phyloP scores from a whole-genome alignment of 2,329 filamentous ascomycete species.

The Fusarium haematococcum region DNA sequence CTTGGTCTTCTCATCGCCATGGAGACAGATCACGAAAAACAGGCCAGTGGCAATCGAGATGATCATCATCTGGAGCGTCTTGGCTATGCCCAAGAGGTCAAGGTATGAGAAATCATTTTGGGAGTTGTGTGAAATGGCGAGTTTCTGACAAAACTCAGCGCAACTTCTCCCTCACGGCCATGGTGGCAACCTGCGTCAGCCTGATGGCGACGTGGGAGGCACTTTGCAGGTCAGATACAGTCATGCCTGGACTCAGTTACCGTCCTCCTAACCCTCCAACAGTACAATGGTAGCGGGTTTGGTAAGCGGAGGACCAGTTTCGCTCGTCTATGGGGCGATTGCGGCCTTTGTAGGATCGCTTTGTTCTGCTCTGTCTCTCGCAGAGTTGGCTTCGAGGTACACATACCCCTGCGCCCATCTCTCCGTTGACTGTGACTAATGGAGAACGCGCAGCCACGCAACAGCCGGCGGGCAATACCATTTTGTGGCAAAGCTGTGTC shows the following conservation, averaged over 20 bases:
- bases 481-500: slow-evolving; percentile 6
- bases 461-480: slow-evolving; percentile 20
- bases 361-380: slow-evolving; percentile 3
- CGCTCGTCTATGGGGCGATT: neutral
- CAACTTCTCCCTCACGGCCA: neutral
- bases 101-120: neutral
- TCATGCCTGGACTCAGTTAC: no score
- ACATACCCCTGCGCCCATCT: neutral
- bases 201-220: slow-evolving; percentile 15
- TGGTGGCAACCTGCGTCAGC: neutral
- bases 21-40: neutral
- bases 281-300: neutral
- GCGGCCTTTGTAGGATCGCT: neutral
- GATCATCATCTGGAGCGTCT: neutral
- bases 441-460: neutral
- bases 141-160: neutral
- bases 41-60: neutral
- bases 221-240: slow-evolving; percentile 20
- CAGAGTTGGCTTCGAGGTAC: slow-evolving; percentile 2
- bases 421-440: neutral
- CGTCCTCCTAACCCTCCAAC: neutral
- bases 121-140: neutral
- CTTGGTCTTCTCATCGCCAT: neutral
- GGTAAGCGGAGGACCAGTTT: neutral
- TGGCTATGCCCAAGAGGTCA: neutral